These are phyloP conservation scores for Epithemia pelagica DNA, from an alignment of 108 stramenopile genomes.

Conservation along the genomic window DNA sequence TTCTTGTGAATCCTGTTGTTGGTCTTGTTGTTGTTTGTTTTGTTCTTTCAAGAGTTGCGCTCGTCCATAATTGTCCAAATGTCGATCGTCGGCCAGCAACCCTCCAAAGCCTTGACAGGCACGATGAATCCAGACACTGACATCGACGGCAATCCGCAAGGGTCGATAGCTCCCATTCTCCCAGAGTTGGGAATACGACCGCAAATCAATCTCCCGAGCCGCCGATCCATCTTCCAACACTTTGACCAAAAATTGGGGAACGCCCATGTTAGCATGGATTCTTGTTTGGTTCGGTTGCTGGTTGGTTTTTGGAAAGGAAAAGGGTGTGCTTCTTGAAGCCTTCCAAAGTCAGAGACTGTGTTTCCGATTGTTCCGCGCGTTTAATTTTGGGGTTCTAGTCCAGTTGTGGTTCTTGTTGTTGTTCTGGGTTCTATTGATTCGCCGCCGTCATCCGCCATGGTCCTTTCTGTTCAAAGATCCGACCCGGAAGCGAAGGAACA, in stretches of 20 bases:
- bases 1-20: constrained; percentile 19
- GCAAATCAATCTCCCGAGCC: background rate
- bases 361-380: no score
- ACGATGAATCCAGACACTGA: constrained; percentile 56
- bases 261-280: constrained; percentile 1
- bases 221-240: background rate
- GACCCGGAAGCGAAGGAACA: no score
- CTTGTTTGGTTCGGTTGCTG: no score
- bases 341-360: no score
- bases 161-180: background rate
- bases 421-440: no score
- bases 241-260: background rate
- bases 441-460: no score
- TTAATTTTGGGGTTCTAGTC: no score
- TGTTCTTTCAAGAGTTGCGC: constrained; percentile 25
- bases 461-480: no score
- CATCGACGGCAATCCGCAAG: constrained; percentile 66
- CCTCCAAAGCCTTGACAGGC: constrained; percentile 52
- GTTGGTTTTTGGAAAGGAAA: no score
- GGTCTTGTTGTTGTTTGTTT: constrained; percentile 16
- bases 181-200: background rate
- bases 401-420: no score
- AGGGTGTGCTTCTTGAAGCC: no score
- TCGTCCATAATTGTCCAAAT: constrained; percentile 68
- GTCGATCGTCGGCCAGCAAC: constrained; percentile 57